Evolutionary conservation across 345 rosid species (phyloP).

Genomic region (Heritiera fomes): DNA sequence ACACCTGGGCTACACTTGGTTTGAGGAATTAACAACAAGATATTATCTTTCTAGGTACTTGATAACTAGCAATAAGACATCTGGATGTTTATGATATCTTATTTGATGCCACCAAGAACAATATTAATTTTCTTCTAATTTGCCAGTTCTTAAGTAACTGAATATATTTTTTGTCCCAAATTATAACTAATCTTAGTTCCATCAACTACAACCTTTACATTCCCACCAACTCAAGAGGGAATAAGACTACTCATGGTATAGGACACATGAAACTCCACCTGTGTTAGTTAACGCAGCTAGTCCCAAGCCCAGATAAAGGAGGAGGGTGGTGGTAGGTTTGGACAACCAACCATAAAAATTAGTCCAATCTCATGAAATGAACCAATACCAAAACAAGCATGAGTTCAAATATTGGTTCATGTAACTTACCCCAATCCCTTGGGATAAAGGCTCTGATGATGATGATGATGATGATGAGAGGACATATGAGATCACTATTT

Average conservation of each 20-base stretch:
- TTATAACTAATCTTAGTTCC: neutral
- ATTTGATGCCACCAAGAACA: neutral
- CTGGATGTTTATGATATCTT: neutral
- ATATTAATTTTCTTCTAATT: neutral
- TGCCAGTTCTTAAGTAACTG: neutral
- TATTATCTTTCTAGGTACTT: neutral
- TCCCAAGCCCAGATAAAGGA: too few species aligned
- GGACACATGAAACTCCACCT: too few species aligned
- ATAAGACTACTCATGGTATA: neutral
- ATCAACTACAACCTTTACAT: neutral
- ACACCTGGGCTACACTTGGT: neutral
- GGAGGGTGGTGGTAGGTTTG: too few species aligned
- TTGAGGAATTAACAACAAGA: neutral
- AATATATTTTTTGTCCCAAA: neutral
- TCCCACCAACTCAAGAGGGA: neutral
- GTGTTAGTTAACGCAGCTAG: too few species aligned
- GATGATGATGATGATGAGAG: too few species aligned
- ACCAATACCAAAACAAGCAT: too few species aligned
- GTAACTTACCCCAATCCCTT: too few species aligned
- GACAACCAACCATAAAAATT: too few species aligned
- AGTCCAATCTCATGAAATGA: too few species aligned
- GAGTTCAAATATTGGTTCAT: too few species aligned
- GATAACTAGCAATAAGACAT: neutral
- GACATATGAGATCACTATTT: slow-evolving; percentile 1
- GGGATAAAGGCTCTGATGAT: too few species aligned